A percentile compares a stretch with the other conserved stretches of the same genome.
phyloP scores from a whole-genome alignment of 345 rosid genomes.

The Pugionium dolabratum region DNA sequence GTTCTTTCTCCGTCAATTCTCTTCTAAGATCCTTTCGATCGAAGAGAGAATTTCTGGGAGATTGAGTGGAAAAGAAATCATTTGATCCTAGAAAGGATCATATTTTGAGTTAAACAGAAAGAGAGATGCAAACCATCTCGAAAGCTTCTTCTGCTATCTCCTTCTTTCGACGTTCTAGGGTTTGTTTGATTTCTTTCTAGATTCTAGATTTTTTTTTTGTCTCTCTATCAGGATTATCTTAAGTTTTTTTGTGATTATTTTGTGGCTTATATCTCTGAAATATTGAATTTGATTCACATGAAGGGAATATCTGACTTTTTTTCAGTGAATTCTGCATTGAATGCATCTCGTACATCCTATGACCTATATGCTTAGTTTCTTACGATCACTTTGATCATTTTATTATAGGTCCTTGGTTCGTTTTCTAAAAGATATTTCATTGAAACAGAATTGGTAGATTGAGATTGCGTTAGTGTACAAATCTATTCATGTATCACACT shows the following conservation, averaged over 20 bases:
- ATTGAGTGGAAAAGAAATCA: slow-evolving; percentile 1
- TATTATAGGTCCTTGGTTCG: not conserved
- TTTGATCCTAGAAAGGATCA: not conserved
- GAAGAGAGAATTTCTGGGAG: slow-evolving; percentile 12
- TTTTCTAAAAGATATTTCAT: not conserved
- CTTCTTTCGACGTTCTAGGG: slow-evolving; percentile 67
- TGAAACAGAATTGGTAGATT: slow-evolving; percentile 3
- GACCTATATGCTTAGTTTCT: not conserved
- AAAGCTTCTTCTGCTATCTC: slow-evolving; percentile 77
- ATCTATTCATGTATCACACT: not conserved
- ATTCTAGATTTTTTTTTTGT: not conserved
- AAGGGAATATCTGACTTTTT: not conserved
- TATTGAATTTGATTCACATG: slow-evolving; percentile 5
- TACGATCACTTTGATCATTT: slow-evolving; percentile 4
- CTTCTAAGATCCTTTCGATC: slow-evolving; percentile 27
- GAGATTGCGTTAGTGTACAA: not conserved
- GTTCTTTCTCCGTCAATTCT: slow-evolving; percentile 28
- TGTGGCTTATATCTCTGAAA: not conserved
- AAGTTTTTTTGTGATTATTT: not conserved
- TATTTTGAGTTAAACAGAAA: not conserved
- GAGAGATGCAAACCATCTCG: slow-evolving; percentile 61
- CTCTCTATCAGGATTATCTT: not conserved
- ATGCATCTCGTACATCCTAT: not conserved
- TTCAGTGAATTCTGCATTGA: not conserved
- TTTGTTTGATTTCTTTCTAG: slow-evolving; percentile 33